Conservation (phyloP, 2,329 filamentous ascomycete species). For the Fusarium penzigii region DNA sequence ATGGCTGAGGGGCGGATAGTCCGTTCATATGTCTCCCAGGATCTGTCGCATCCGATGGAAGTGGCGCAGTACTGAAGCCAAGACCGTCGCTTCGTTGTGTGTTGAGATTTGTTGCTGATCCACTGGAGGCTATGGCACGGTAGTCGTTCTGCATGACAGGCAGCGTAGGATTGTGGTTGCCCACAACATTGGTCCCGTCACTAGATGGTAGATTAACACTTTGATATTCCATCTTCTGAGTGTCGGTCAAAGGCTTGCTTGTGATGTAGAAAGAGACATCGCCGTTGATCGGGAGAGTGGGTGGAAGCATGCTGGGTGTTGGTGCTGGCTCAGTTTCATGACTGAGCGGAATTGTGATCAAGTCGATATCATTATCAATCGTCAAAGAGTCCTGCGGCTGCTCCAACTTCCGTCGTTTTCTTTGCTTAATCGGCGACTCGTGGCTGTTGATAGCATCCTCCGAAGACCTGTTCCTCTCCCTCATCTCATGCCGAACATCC, state of each 20-base stretch:
- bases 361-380: slow-evolving; percentile 26
- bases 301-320: slow-evolving; percentile 30
- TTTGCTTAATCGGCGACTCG: slow-evolving; percentile 6
- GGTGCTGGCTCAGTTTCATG: slow-evolving; percentile 12
- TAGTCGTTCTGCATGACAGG: slow-evolving; percentile 20
- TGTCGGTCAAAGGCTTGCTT: slow-evolving; percentile 36
- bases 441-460: neutral
- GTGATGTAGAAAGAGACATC: slow-evolving; percentile 37
- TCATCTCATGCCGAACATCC: neutral
- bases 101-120: slow-evolving; percentile 38
- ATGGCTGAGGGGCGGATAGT: slow-evolving; percentile 4
- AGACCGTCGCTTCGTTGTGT: slow-evolving; percentile 32
- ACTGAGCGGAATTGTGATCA: slow-evolving; percentile 28
- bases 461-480: neutral
- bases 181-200: neutral
- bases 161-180: slow-evolving; percentile 12
- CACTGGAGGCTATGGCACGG: slow-evolving; percentile 32
- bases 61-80: slow-evolving; percentile 21
- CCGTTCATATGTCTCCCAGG: neutral
- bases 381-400: slow-evolving; percentile 12
- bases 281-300: slow-evolving; percentile 28
- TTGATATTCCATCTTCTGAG: slow-evolving; percentile 41
- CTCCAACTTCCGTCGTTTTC: slow-evolving; percentile 27
- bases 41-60: slow-evolving; percentile 14
- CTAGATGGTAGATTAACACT: slow-evolving; percentile 22